Percentiles rank a stretch among this genome's conserved stretches.
phyloP scores from a whole-genome alignment of 176 grass and related monocot species.

The Carex scoparia region DNA sequence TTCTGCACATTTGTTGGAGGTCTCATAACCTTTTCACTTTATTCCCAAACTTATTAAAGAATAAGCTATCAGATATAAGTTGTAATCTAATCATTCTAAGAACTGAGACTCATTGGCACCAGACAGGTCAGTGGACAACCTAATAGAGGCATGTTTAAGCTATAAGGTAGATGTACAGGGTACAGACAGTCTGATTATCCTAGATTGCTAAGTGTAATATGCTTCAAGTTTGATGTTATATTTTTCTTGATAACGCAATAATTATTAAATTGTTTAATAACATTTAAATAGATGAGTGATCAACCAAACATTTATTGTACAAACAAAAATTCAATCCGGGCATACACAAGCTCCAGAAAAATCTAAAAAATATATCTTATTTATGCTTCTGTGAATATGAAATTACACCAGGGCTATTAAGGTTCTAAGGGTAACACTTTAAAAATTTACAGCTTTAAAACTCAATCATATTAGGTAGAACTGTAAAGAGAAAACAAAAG shows the following conservation, averaged over 20 bases:
- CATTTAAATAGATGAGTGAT: not conserved
- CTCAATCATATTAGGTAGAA: not conserved
- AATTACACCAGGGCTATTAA: not conserved
- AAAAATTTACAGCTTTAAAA: not conserved
- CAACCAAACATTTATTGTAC: not conserved
- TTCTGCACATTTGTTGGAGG: not conserved
- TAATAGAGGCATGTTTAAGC: not conserved
- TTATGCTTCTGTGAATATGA: not conserved
- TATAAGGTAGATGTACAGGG: not conserved
- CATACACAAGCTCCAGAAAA: not conserved
- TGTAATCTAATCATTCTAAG: not conserved
- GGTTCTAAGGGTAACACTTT: not conserved
- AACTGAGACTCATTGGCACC: not conserved
- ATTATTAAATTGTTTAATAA: not conserved
- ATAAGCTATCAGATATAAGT: not conserved
- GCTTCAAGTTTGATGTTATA: not conserved
- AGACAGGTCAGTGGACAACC: not conserved
- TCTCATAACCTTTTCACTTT: not conserved
- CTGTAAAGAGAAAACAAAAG: not conserved
- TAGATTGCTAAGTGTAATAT: not conserved
- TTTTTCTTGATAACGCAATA: not conserved
- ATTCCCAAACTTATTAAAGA: not conserved
- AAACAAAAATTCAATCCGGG: not conserved
- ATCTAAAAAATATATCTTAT: not conserved
- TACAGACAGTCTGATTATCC: not conserved